Base-by-base conservation (phyloP, 2,329 filamentous ascomycete species). In the Fusarium sp. region DNA sequence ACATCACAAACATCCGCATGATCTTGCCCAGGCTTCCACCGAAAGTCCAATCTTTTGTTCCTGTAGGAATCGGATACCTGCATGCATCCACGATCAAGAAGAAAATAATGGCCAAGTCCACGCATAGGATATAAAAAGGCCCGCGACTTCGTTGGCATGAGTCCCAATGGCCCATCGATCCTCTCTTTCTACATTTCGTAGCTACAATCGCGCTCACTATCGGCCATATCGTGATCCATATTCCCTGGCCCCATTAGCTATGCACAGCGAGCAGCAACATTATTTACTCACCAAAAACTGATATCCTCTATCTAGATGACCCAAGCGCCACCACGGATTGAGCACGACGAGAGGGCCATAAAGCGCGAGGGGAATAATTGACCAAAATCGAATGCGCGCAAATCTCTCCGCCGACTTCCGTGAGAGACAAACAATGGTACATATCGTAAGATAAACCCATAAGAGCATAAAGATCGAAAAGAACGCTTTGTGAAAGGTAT, bases 211-310 rank as follows among this genome's bases (percentile, higher is more conserved):
- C 33, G 13, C 64, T 67, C 5, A 63, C 1, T 1, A 67, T 13
- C 8, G 64, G 56, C 64, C 64, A 67, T 42, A 67, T 20, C 2
- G 34, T 8, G 6, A 67, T 6, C 62, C 62, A 67, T 5, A 67
- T 62, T 2, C 64, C 64, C 64, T 67, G 0, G 1, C 0, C 0
- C 1, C 0, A 13, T 49, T n/a, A 36, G 4, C 7, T 5, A 13
- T 5, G 3, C 3, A 5, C 14, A 24, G 7, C 8, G 14, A 6
- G 0, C 3, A 17, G 3, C 0, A 5, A n/a, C 3, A 7, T 6
- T 2, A 2, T 18, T 3, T 1, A 39, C 62, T 10, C 2, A 67
- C 64, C 2, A 67, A 39, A 34, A 67, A 67, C 17, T 57, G 50
- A 13, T 54, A 58, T 3, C 57, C 63, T 36, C 26, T 36, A 14